phyloP scores from a whole-genome alignment of 495 filamentous ascomycete species.

The Lichenothelia convexa region DNA sequence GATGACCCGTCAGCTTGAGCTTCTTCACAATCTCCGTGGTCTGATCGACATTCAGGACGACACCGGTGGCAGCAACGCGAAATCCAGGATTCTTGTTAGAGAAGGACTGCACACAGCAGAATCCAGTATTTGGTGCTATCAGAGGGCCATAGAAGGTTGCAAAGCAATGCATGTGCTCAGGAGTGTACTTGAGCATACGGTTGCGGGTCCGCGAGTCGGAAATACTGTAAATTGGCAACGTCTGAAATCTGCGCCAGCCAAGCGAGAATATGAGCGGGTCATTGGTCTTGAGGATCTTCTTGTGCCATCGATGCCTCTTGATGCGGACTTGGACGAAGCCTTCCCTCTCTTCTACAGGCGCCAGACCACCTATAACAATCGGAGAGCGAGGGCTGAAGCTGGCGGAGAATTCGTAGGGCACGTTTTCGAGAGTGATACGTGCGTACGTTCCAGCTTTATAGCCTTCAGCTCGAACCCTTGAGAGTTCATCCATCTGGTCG shows the following conservation, averaged over 20 bases:
- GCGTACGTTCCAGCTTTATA: constrained; percentile 88
- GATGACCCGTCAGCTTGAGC: constrained; percentile 78
- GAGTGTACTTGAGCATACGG: constrained; percentile 94
- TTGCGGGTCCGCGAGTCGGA: constrained; percentile 84
- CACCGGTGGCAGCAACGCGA: constrained; percentile 83
- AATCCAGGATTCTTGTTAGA: constrained; percentile 79
- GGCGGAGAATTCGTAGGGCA: constrained; percentile 81
- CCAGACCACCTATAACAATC: constrained; percentile 74
- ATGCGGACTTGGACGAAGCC: constrained; percentile 91
- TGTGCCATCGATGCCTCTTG: constrained; percentile 95
- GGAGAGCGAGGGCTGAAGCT: constrained; percentile 74
- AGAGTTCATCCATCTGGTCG: constrained; percentile 60
- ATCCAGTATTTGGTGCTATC: constrained; percentile 86
- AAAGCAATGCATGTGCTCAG: constrained; percentile 97
- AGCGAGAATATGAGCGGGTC: constrained; percentile 94
- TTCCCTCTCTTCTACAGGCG: constrained; percentile 83
- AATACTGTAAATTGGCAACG: constrained; percentile 80
- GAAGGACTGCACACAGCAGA: constrained; percentile 83
- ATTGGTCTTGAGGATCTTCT: constrained; percentile 95
- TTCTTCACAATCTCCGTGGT: constrained; percentile 96
- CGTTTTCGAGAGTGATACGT: constrained; percentile 67
- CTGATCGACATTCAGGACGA: constrained; percentile 82
- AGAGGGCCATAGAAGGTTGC: constrained; percentile 89
- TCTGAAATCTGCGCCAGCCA: constrained; percentile 93
- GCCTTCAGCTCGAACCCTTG: constrained; percentile 69